Conservation (phyloP, 192 early-diverging fungal genomes). For the Cetraspora pellucida region DNA sequence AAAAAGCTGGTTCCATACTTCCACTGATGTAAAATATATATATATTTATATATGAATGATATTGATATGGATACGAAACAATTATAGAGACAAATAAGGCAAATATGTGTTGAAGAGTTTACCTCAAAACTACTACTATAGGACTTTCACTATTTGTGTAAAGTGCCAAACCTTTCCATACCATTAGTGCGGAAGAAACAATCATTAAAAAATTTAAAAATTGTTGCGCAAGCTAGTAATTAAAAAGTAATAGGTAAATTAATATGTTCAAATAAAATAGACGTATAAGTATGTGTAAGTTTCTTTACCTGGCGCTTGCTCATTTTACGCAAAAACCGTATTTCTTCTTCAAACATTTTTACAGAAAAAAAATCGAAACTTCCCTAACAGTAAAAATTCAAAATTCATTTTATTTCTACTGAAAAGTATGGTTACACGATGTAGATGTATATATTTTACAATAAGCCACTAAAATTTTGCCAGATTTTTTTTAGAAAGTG, state of each 20-base stretch:
- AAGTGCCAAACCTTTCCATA: conserved; percentile 91
- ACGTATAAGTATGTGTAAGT: background rate
- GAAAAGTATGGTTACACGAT: too few species aligned
- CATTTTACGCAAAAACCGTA: conserved; percentile 26
- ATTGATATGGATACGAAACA: background rate
- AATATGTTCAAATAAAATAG: background rate
- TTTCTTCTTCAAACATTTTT: conserved; percentile 34
- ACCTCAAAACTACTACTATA: conserved; percentile 95
- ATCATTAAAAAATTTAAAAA: conserved; percentile 88
- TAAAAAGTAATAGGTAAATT: background rate
- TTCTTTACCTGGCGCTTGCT: conserved; percentile 21
- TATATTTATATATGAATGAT: background rate
- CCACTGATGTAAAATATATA: conserved; percentile 56
- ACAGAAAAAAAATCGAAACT: too few species aligned
- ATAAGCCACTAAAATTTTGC: too few species aligned
- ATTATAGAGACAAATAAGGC: background rate
- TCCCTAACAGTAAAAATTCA: too few species aligned
- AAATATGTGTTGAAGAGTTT: background rate
- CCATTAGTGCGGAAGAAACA: conserved; percentile 90
- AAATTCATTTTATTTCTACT: too few species aligned
- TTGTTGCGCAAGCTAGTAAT: conserved; percentile 58
- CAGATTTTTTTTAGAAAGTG: too few species aligned
- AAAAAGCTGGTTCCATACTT: conserved; percentile 97
- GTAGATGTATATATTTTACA: too few species aligned
- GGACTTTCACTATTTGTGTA: conserved; percentile 91